Conservation (phyloP, 805 yeast species). For the Pichia manshurica region DNA sequence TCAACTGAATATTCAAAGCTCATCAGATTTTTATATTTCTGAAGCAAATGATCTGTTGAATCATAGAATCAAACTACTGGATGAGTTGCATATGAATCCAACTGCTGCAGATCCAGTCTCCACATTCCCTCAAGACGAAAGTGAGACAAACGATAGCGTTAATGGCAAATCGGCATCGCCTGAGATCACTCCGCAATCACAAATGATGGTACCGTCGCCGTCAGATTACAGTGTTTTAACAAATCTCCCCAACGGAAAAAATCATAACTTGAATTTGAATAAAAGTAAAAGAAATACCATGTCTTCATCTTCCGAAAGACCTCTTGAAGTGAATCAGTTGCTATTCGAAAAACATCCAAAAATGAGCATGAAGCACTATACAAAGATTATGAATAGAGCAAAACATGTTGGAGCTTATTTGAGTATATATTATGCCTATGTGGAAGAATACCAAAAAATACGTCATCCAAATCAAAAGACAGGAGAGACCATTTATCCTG, state of each 20-base stretch:
- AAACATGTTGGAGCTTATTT: constrained; percentile 26
- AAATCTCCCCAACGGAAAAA: neutral
- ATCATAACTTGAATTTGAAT: neutral
- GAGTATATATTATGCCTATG: constrained; percentile 43
- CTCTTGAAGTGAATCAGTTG: neutral
- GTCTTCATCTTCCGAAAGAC: too few species aligned
- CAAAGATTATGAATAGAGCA: constrained; percentile 10
- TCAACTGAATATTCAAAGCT: too few species aligned
- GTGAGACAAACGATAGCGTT: neutral
- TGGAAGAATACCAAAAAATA: constrained; percentile 38
- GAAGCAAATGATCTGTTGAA: constrained; percentile 40
- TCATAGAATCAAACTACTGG: constrained; percentile 37
- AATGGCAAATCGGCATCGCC: neutral
- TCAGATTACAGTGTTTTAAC: constrained; percentile 6
- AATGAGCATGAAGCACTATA: constrained; percentile 23
- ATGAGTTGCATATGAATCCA: constrained; percentile 39
- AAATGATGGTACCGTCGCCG: neutral
- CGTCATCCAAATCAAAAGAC: constrained; percentile 21
- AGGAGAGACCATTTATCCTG: constrained; percentile 31
- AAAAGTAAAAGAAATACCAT: neutral
- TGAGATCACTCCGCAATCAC: neutral
- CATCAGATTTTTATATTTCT: constrained; percentile 11
- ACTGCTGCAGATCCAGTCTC: constrained; percentile 7
- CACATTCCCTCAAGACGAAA: neutral
- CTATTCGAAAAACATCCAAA: constrained; percentile 4